A percentile compares a stretch with the other conserved stretches of the same genome.
These are phyloP conservation scores for Agapanthus africanus DNA, from an alignment of 106 monocot species.

Conservation along the genomic window DNA sequence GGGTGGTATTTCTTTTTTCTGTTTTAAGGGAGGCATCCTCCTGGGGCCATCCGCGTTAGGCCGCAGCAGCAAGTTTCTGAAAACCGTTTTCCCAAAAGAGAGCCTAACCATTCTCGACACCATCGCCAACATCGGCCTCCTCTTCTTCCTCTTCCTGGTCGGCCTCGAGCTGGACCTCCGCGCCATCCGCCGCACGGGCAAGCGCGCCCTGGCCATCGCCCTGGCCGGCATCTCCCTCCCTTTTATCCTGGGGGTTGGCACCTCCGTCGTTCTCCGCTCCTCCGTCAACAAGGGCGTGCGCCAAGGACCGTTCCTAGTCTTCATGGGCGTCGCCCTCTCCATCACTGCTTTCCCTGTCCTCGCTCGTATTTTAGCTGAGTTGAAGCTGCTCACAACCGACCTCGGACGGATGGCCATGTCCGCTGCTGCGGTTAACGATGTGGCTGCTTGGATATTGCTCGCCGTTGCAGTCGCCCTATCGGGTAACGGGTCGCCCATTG, in stretches of 20 bases:
- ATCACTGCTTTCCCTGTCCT: slow-evolving; percentile 18
- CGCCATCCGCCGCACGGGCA: slow-evolving; percentile 12
- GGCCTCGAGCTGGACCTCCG: slow-evolving; percentile 21
- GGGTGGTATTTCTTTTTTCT: not conserved
- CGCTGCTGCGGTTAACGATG: slow-evolving; percentile 42
- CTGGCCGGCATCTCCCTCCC: slow-evolving; percentile 35
- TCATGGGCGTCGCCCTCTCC: slow-evolving; percentile 19
- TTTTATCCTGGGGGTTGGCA: slow-evolving; percentile 16
- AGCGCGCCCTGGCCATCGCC: slow-evolving; percentile 25
- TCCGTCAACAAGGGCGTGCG: slow-evolving; percentile 15
- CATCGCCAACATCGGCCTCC: slow-evolving; percentile 9
- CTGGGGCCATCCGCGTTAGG: slow-evolving; percentile 39
- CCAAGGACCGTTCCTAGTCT: slow-evolving; percentile 14
- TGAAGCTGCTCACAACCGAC: slow-evolving; percentile 18
- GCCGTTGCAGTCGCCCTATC: slow-evolving; percentile 48
- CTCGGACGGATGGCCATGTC: slow-evolving; percentile 42
- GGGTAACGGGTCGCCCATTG: slow-evolving; percentile 24
- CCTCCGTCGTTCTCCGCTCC: slow-evolving; percentile 25
- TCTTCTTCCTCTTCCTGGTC: slow-evolving; percentile 24
- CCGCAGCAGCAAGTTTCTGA: slow-evolving; percentile 19
- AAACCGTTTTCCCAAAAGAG: slow-evolving; percentile 22
- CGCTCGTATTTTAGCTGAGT: slow-evolving; percentile 14
- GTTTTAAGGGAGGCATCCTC: slow-evolving; percentile 32
- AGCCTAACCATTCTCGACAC: slow-evolving; percentile 15
- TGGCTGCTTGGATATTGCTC: slow-evolving; percentile 39